phyloP scores from a whole-genome alignment of 2,329 filamentous ascomycete species.

The Aureobasidium sp. region DNA sequence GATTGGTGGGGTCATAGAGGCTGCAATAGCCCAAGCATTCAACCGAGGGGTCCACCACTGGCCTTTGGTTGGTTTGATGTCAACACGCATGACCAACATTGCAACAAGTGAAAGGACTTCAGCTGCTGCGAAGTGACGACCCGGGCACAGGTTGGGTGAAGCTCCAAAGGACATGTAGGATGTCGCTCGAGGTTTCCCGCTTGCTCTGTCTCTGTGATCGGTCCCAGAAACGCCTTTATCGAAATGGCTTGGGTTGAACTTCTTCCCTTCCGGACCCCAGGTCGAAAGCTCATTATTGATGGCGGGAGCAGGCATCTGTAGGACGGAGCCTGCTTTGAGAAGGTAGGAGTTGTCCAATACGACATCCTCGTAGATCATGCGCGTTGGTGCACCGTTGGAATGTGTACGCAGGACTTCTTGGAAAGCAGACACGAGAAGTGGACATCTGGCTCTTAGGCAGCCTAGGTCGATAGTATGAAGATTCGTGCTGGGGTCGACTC shows the following conservation, averaged over 20 bases:
- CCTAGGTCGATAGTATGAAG: constrained; percentile 24
- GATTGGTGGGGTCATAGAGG: too few relatives aligned
- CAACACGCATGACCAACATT: constrained; percentile 18
- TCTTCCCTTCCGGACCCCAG: constrained; percentile 24
- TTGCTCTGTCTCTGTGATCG: not conserved
- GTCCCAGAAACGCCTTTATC: not conserved
- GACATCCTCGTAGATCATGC: constrained; percentile 28
- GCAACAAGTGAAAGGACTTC: constrained; percentile 22
- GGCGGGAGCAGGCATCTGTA: constrained; percentile 28
- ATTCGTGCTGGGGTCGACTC: not conserved
- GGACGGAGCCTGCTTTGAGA: constrained; percentile 27
- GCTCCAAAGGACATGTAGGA: constrained; percentile 14
- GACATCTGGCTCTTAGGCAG: constrained; percentile 27
- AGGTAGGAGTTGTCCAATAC: constrained; percentile 26
- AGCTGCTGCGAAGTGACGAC: constrained; percentile 22
- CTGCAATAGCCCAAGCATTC: too few relatives aligned
- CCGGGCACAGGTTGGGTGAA: constrained; percentile 22
- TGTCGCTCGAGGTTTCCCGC: not conserved
- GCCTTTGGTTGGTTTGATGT: not conserved
- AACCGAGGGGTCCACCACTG: not conserved
- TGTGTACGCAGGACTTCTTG: constrained; percentile 30
- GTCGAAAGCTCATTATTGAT: constrained; percentile 22
- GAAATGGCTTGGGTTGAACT: constrained; percentile 20
- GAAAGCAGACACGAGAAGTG: constrained; percentile 27
- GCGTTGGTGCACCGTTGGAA: constrained; percentile 21